Percentiles rank a stretch among this genome's conserved stretches.
phyloP scores from a whole-genome alignment of 2,329 filamentous ascomycete genomes.

The Ascosphaera apis region DNA sequence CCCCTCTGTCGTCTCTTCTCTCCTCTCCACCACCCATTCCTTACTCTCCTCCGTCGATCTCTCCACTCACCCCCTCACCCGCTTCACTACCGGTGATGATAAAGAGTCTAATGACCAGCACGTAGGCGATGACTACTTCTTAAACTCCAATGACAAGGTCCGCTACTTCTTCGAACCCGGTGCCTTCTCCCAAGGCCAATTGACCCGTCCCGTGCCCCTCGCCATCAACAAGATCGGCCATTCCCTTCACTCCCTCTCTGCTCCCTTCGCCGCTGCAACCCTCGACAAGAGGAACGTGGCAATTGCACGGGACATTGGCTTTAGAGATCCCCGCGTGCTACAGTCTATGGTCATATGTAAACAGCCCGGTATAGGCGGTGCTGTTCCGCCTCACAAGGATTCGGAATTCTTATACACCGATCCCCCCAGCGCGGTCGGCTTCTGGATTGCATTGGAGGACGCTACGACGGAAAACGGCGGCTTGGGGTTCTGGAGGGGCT shows the following conservation, averaged over 20 bases:
- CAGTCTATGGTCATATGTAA: conserved; percentile 99
- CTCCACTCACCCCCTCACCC: conserved; percentile 72
- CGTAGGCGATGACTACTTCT: conserved; percentile 87
- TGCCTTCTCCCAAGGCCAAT: conserved; percentile 37
- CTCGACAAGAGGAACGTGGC: conserved; percentile 26
- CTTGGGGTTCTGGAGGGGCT: conserved; percentile 63
- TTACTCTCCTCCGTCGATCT: conserved; percentile 58
- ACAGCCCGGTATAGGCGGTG: conserved; percentile 83
- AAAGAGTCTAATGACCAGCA: conserved; percentile 31
- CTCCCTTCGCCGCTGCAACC: conserved; percentile 37
- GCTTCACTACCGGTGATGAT: conserved; percentile 63
- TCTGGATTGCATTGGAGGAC: conserved; percentile 95
- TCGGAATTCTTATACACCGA: conserved; percentile 80
- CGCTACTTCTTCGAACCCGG: conserved; percentile 97
- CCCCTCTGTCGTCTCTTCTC: conserved; percentile 37
- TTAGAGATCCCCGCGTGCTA: conserved; percentile 50
- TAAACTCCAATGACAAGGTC: conserved; percentile 70
- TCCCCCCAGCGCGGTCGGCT: conserved; percentile 72
- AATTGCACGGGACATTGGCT: conserved; percentile 50
- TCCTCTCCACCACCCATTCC: conserved; percentile 50
- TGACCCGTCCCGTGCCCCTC: conserved; percentile 55
- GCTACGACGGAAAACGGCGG: conserved; percentile 72
- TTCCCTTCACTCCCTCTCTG: conserved; percentile 45
- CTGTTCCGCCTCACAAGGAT: conserved; percentile 80
- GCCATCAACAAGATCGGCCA: conserved; percentile 85